Evolutionary conservation across 495 filamentous ascomycete genomes (phyloP), one percentile per base, ranked within the genome.

Genomic region (Neurospora tetrasperma): DNA sequence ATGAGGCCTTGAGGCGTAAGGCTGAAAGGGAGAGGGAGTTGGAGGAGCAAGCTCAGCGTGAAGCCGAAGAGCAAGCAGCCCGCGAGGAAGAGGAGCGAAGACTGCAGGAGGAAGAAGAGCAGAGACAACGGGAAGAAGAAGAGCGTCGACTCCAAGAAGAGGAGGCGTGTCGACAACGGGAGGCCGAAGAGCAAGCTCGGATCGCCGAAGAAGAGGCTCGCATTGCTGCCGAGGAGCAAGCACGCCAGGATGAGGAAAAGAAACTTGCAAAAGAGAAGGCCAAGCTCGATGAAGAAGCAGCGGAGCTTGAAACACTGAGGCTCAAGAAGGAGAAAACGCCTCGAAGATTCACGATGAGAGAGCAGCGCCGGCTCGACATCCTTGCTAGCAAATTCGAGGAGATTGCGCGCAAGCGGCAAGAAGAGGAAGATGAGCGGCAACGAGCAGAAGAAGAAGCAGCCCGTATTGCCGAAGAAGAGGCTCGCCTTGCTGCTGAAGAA

Each of bases 101-200:
- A 44, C 72, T 79, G 9, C 79, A 74, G 12, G 80, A 84, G 72
- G 78, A 75, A 11, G 81, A 85, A 62, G 81, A 85, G 75, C 41
- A 77, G 70, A 75, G 69, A 4, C 75, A 43, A 10, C 71, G 69
- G 1, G 78, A 79, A 66, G 75, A 73, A 35, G 73, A 74, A 66
- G 69, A 72, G 42, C 27, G 54, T 9, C 54, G 54, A 8, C 54
- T 35, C 35, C 12, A 66, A 66, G 31, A 43, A 20, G 66, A 73
- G 71, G 31, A 68, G 27, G 46, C 74, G 38, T 70, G 72, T 3
- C 54, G 41, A 2, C 70, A 72, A 40, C 70, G 27, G 16, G 73
- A 74, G 20, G 70, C 44, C 5, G 70, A 48, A 38, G 42, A 39
- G n/a, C 38, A 42, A 42, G 42, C 38, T 44, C 70, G 41, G 2